phyloP scores from a whole-genome alignment of 768 basidiomycete genomes.

The Piloderma croceum region DNA sequence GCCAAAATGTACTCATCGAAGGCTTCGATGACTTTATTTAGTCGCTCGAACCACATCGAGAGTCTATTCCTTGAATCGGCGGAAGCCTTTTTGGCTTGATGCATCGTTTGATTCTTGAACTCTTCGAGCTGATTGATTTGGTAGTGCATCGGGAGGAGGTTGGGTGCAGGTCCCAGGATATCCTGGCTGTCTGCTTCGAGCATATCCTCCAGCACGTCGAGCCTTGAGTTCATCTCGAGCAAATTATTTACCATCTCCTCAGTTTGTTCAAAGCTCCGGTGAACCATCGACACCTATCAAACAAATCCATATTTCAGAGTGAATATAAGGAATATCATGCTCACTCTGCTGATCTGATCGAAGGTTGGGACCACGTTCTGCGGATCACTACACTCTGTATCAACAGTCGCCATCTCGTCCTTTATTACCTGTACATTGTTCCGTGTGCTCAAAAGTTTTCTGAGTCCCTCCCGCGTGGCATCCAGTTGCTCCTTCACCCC shows the following conservation, averaged over 20 bases:
- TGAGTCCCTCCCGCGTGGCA: constrained; percentile 81
- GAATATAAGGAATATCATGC: constrained; percentile 17
- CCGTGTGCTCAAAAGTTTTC: constrained; percentile 72
- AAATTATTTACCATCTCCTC: constrained; percentile 95
- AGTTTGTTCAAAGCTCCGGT: constrained; percentile 90
- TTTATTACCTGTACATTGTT: constrained; percentile 74
- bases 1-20: constrained; percentile 85
- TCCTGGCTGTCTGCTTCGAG: constrained; percentile 69
- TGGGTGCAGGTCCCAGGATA: constrained; percentile 81
- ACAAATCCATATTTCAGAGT: no score
- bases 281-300: constrained; percentile 87
- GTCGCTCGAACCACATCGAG: constrained; percentile 75
- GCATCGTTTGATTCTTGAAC: constrained; percentile 93
- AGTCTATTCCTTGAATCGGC: constrained; percentile 62
- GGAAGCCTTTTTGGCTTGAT: constrained; percentile 83
- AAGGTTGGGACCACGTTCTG: constrained; percentile 77
- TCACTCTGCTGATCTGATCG: constrained; percentile 90
- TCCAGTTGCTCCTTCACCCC: constrained; percentile 93
- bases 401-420: constrained; percentile 81
- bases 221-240: constrained; percentile 83
- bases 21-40: constrained; percentile 70
- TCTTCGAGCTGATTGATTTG: constrained; percentile 88
- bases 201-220: constrained; percentile 74
- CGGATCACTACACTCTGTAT: constrained; percentile 72
- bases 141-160: constrained; percentile 86